Conservation (phyloP, 805 yeast species). For the Candida wancherniae region DNA sequence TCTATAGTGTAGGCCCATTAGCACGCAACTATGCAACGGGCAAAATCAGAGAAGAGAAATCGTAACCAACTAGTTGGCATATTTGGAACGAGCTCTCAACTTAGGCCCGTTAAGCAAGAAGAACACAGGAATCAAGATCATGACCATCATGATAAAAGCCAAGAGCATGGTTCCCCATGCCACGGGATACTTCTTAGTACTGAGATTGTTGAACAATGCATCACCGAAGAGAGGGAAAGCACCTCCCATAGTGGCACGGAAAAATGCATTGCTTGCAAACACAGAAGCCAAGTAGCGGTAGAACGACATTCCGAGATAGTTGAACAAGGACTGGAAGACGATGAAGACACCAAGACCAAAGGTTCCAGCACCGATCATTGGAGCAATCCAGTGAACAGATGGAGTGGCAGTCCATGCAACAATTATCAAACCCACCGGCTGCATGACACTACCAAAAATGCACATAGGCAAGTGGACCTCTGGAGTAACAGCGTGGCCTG, state of each 20-base stretch:
- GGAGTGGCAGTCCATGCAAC: constrained; percentile 12
- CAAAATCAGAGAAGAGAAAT: too few relatives aligned
- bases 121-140: constrained; percentile 45
- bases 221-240: constrained; percentile 14
- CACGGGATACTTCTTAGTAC: constrained; percentile 7
- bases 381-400: constrained; percentile 11
- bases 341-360: constrained; percentile 11
- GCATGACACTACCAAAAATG: constrained; percentile 10
- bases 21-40: too few relatives aligned
- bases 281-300: constrained; percentile 10
- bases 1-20: too few relatives aligned
- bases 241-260: constrained; percentile 11
- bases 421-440: constrained; percentile 10
- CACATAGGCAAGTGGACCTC: constrained; percentile 13
- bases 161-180: constrained; percentile 14
- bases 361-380: constrained; percentile 11
- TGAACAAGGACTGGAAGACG: constrained; percentile 13
- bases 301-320: constrained; percentile 11
- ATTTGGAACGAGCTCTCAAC: constrained; percentile 41
- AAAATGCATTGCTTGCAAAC: constrained; percentile 12
- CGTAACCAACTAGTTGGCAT: constrained; percentile 22
- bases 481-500: constrained; percentile 7
- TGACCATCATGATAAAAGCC: constrained; percentile 16
- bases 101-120: constrained; percentile 42
- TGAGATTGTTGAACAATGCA: constrained; percentile 9